Base-by-base conservation (phyloP, 176 grass and related monocot genomes). In the Zea luxurians region DNA sequence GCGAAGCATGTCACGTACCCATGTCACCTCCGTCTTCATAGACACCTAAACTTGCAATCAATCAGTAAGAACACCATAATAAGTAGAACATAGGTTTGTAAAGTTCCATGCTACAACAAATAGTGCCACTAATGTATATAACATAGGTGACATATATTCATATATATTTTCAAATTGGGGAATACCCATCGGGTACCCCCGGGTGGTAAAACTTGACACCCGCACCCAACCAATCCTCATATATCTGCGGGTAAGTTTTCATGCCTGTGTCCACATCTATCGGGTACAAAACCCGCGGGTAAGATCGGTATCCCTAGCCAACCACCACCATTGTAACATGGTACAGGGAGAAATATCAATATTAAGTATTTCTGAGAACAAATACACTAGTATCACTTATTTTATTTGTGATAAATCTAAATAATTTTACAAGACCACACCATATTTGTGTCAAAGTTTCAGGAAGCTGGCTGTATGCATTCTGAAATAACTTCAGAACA, bases 1-100 rank as follows among this genome's bases (percentile, higher is more conserved):
- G 16, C 87, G 86, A 37, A 98, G 91, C 92, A 98, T 92, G 79
- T 98, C 96, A 0, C 96, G 89, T 37, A 95, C 82, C 96, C 96
- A 98, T 55, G 92, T 98, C 38, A 98, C 84, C 80, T 98, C 96
- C 5, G 92, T 98, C 90, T 95, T 98, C 89, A 95, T 95, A 10
- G 92, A 98, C 8, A 98, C 96, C 96, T 98, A 74, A 17, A 18
- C 38, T 3, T 6, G n/a, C 40, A 43, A 76, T 64, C 34, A 54
- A 70, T 63, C 44, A 64, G 64, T 11, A 18, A 63, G 11, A 20
- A 3, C 13, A 61, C 16, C 48, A 13, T 41, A 40, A 34, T 59
- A 20, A 21, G 27, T 35, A 13, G 12, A 42, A 59, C 50, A 59
- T 9, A 2, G 16, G 37, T 21, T 2, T 4, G 13, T 42, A 65